Evolutionary conservation across 2,329 filamentous ascomycete species (phyloP), one percentile per base, ranked within the genome.

Genomic region (Fusarium subglutinans): DNA sequence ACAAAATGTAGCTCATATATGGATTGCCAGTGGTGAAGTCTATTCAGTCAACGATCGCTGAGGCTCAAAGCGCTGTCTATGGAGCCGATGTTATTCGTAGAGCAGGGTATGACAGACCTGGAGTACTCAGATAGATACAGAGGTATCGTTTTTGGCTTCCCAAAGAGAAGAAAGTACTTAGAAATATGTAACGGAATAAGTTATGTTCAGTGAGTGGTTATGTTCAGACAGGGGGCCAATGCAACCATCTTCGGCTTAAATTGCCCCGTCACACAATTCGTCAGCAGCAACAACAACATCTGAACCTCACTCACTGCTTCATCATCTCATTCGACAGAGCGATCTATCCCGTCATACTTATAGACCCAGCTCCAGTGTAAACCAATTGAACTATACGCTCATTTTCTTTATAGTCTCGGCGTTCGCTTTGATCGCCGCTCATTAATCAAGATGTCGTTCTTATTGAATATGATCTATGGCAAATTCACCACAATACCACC

Each of bases 401-500:
- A 15, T 18, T 10, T 26, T 7, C 6, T 20, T 9, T 15, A 28
- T 18, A 9, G 24, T 24, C 43, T 30, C 15, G 20, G 33, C 33
- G 13, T 11, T 38, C 20, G 15, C 12, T 59, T 26, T 12, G 22
- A 38, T 51, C 20, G 28, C 15, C 20, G 12, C 12, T 18, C 17
- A 30, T 26, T 13, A 44, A 22, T 9, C 20, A 66, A 35, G 30
- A 61, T 66, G 60, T 47, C 65, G 17, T 56, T 70, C 15, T 24
- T 73, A 14, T 41, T 59, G 40, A 63, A 61, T 28, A 57, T 74
- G 17, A 14, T 70, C 28, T 26, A 60, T 20, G 58, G 71, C 57
- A 68, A 53, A 40, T 79, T 79, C 58, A 66, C 66, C 17, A 76
- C 60, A 26, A 76, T 81, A 51, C 80, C 80, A n/a, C 78, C 78